Percentiles rank a stretch among this genome's conserved stretches.
phyloP scores from a whole-genome alignment of 495 filamentous ascomycete species.

The Penicillium crystallinum region DNA sequence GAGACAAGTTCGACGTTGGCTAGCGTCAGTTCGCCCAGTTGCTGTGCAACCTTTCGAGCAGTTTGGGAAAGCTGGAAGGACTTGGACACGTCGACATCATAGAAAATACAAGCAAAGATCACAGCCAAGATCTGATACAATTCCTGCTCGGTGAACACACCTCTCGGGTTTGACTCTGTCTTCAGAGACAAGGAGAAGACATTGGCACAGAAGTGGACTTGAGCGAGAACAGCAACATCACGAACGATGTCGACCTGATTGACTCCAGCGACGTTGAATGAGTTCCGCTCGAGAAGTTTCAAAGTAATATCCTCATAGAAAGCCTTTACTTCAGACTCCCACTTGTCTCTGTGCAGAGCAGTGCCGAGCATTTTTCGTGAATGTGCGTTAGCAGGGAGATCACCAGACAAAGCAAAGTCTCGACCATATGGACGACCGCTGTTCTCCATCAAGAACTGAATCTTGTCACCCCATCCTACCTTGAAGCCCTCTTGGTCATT shows the following conservation, averaged over 20 bases:
- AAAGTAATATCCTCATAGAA: slow-evolving; percentile 52
- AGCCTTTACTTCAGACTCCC: slow-evolving; percentile 44
- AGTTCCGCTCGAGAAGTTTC: slow-evolving; percentile 45
- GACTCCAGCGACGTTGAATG: slow-evolving; percentile 45
- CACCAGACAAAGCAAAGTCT: slow-evolving; percentile 53
- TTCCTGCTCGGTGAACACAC: slow-evolving; percentile 52
- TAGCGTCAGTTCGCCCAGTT: slow-evolving; percentile 57
- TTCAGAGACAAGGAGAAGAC: slow-evolving; percentile 62
- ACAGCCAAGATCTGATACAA: slow-evolving; percentile 55
- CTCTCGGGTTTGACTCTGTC: slow-evolving; percentile 53
- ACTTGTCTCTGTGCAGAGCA: slow-evolving; percentile 46
- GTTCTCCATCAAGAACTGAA: slow-evolving; percentile 44
- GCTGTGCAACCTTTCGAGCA: slow-evolving; percentile 48
- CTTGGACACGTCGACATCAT: slow-evolving; percentile 58
- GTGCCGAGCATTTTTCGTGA: slow-evolving; percentile 45
- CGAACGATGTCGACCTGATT: slow-evolving; percentile 61
- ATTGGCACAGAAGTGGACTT: slow-evolving; percentile 55
- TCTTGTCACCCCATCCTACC: slow-evolving; percentile 51
- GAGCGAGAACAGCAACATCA: slow-evolving; percentile 57
- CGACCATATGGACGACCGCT: slow-evolving; percentile 37
- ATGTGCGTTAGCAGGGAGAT: slow-evolving; percentile 38
- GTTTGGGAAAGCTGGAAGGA: slow-evolving; percentile 57
- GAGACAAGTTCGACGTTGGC: slow-evolving; percentile 57
- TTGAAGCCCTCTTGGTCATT: slow-evolving; percentile 48
- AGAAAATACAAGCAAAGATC: slow-evolving; percentile 60